Conservation (phyloP, 176 grass and related monocot species). For the Oryza glumipatula region DNA sequence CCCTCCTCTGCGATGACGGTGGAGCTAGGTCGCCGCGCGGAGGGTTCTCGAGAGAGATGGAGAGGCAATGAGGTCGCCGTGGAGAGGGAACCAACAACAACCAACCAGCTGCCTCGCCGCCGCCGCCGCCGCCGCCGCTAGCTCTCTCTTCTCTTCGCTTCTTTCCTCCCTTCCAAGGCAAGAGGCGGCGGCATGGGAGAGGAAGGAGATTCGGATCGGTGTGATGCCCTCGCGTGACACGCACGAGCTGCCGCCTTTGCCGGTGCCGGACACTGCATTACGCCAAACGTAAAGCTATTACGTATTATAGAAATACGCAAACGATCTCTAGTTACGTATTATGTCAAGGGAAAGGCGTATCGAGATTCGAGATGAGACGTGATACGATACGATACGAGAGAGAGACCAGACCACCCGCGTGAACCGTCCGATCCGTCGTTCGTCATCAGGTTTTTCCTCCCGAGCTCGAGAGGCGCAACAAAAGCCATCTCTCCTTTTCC, state of each 20-base stretch:
- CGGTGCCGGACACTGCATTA: neutral
- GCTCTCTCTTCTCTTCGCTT: constrained; percentile 9
- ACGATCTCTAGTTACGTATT: neutral
- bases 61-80: neutral
- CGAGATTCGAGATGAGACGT: neutral
- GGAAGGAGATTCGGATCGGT: neutral
- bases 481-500: neutral
- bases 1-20: neutral
- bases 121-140: constrained; percentile 3
- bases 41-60: constrained; percentile 9
- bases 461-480: neutral
- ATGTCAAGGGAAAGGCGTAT: neutral
- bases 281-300: neutral
- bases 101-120: constrained; percentile 1
- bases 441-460: neutral
- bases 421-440: neutral
- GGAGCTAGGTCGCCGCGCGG: neutral
- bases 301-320: too few relatives aligned
- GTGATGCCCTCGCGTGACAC: neutral
- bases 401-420: neutral
- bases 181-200: constrained; percentile 23
- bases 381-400: neutral
- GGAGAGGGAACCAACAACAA: neutral
- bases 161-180: constrained; percentile 47
- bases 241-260: neutral